phyloP scores from a whole-genome alignment of 192 early-diverging fungal genomes.

The Coemansia interrupta region DNA sequence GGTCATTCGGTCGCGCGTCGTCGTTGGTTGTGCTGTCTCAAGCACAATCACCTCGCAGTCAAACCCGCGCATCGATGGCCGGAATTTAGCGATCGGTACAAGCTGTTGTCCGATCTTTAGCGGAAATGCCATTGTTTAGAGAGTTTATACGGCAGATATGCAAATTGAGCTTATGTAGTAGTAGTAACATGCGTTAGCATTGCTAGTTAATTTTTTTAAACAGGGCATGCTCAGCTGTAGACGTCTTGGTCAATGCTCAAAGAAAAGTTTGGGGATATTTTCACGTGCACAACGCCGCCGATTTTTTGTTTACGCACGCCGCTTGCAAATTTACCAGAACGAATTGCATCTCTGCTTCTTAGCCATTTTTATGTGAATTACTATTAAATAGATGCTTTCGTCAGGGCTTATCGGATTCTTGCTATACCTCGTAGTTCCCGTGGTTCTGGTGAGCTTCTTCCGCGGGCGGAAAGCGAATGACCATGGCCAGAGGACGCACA shows the following conservation, averaged over 20 bases:
- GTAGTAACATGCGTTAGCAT: neutral
- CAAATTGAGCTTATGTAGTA: neutral
- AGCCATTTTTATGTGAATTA: neutral
- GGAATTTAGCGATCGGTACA: conserved; percentile 49
- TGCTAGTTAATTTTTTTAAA: neutral
- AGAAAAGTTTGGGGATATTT: neutral
- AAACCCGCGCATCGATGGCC: conserved; percentile 58
- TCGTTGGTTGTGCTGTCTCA: conserved; percentile 55
- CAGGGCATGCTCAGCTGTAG: too few species aligned
- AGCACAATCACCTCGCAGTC: conserved; percentile 66
- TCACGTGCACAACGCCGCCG: neutral
- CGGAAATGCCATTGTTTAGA: conserved; percentile 22
- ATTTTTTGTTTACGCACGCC: neutral
- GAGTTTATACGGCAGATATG: neutral
- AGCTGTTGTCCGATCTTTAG: conserved; percentile 46
- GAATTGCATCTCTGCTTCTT: neutral
- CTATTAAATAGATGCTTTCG: conserved; percentile 28
- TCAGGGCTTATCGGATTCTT: conserved; percentile 30
- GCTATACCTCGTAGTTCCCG: conserved; percentile 35
- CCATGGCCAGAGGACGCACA: conserved; percentile 13
- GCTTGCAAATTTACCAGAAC: neutral
- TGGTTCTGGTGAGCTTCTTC: conserved; percentile 31
- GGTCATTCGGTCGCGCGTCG: conserved; percentile 52
- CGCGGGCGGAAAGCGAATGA: conserved; percentile 26
- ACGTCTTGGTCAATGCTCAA: too few species aligned